Conservation (phyloP, 2,329 filamentous ascomycete species). For the Endocalyx cinctus region DNA sequence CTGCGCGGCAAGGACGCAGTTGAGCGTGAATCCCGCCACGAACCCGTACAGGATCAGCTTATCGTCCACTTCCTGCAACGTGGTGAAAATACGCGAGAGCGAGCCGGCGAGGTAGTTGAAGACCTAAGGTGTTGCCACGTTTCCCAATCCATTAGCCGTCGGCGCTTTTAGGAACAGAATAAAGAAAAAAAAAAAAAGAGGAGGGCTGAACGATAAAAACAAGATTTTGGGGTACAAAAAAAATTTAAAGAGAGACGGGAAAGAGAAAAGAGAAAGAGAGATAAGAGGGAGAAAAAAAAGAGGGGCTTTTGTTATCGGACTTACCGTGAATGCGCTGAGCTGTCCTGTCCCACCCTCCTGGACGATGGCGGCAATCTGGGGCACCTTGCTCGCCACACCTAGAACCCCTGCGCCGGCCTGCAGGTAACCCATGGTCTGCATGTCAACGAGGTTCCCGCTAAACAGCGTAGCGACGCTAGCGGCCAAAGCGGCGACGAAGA, state of each 20-base stretch:
- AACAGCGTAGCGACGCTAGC: slow-evolving; percentile 67
- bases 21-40: slow-evolving; percentile 85
- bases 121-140: slow-evolving; percentile 52
- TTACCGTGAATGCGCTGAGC: slow-evolving; percentile 90
- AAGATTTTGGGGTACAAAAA: too few relatives aligned
- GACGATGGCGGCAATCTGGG: slow-evolving; percentile 86
- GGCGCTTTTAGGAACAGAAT: slow-evolving; percentile 4
- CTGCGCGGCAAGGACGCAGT: slow-evolving; percentile 79
- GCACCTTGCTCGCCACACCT: slow-evolving; percentile 84
- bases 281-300: neutral
- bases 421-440: slow-evolving; percentile 64
- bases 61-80: slow-evolving; percentile 94
- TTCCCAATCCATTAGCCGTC: neutral
- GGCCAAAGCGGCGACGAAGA: slow-evolving; percentile 74
- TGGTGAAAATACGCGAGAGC: slow-evolving; percentile 93
- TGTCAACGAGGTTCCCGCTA: slow-evolving; percentile 57
- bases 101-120: slow-evolving; percentile 97
- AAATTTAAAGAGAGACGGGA: too few relatives aligned
- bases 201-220: neutral
- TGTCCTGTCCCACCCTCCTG: slow-evolving; percentile 86
- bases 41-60: slow-evolving; percentile 95
- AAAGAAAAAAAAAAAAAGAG: neutral
- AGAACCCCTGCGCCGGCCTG: slow-evolving; percentile 82
- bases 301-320: slow-evolving; percentile 23
- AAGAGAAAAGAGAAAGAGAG: slow-evolving; percentile 6